Conservation (phyloP, 345 rosid genomes). For the Eucalyptus regnans region DNA sequence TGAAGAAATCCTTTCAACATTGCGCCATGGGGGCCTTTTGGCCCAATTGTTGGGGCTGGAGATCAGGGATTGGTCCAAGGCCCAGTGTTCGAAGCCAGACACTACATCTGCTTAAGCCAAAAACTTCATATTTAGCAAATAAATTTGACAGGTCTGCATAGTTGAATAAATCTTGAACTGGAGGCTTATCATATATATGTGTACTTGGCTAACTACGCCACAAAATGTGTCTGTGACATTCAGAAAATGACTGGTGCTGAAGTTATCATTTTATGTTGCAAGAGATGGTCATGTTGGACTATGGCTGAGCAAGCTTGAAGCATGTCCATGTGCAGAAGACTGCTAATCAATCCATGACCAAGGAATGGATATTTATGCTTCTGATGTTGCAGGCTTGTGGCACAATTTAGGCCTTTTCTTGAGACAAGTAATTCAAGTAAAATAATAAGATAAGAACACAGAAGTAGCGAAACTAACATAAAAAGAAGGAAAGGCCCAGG, state of each 20-base stretch:
- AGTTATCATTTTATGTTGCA: neutral
- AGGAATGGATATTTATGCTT: neutral
- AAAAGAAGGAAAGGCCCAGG: neutral
- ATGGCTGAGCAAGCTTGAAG: neutral
- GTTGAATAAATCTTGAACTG: neutral
- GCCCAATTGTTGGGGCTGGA: neutral
- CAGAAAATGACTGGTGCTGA: neutral
- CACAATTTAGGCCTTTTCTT: neutral
- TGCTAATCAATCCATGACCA: neutral
- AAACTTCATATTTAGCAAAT: neutral
- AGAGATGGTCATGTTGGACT: neutral
- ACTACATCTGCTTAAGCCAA: neutral
- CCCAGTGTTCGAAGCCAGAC: neutral
- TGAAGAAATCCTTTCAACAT: neutral
- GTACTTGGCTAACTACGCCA: neutral
- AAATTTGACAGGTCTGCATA: neutral
- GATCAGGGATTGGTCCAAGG: neutral
- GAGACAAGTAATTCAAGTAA: neutral
- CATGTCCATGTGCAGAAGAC: neutral
- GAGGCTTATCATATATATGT: neutral
- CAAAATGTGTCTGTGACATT: neutral
- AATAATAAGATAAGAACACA: neutral
- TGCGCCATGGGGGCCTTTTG: neutral
- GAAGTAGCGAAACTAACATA: neutral
- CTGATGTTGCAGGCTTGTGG: neutral